These are phyloP conservation scores for Elsinoe batatas DNA, from an alignment of 2,329 filamentous ascomycete genomes.

Conservation along the genomic window DNA sequence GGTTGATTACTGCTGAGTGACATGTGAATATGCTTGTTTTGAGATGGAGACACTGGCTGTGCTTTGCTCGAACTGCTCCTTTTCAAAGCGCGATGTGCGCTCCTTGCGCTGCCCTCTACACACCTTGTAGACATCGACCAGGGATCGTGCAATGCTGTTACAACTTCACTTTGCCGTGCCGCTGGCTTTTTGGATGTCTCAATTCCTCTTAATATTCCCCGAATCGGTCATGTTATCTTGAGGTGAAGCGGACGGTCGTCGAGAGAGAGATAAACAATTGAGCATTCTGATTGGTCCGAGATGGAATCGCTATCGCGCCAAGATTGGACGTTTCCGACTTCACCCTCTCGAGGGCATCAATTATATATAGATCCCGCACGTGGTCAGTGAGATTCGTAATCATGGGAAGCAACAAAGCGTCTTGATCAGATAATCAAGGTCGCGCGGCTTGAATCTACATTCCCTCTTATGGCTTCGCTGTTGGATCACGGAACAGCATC, in stretches of 20 bases:
- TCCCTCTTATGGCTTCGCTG: too few species aligned
- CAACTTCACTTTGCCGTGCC: neutral
- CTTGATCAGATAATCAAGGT: too few species aligned
- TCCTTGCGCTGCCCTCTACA: too few species aligned
- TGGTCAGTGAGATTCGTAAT: neutral
- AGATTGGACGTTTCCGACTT: neutral
- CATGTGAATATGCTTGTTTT: too few species aligned
- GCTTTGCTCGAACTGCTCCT: too few species aligned
- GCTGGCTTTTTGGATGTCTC: neutral
- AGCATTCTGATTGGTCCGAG: conserved; percentile 6
- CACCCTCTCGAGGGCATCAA: neutral
- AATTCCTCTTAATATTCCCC: neutral
- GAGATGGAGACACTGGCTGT: too few species aligned
- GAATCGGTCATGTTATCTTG: neutral
- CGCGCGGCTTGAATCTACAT: too few species aligned
- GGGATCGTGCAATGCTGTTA: neutral
- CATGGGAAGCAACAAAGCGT: too few species aligned
- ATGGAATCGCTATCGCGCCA: neutral
- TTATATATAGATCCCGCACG: too few species aligned
- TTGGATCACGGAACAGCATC: neutral
- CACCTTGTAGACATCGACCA: too few species aligned
- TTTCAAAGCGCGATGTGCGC: too few species aligned
- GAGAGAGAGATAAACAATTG: conserved; percentile 1
- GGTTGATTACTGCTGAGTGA: too few species aligned
- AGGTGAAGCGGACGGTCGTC: neutral